These are phyloP conservation scores for Corylus avellana DNA, from an alignment of 306 rosid species.

Conservation along the genomic window DNA sequence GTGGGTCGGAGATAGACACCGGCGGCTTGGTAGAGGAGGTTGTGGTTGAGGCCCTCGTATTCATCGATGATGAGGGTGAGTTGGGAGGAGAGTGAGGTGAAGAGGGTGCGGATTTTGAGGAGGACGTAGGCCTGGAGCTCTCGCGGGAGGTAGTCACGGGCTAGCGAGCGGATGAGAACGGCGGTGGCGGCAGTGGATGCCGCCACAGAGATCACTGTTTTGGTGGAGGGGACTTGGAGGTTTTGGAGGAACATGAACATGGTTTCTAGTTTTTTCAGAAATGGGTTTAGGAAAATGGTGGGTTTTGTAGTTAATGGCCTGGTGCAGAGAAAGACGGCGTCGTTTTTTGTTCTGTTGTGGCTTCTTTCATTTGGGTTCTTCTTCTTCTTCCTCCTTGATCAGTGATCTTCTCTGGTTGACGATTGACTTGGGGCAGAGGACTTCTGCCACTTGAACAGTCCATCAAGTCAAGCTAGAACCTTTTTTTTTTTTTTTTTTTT, in stretches of 20 bases:
- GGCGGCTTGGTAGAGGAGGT: slow-evolving; percentile 33
- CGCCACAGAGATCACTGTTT: slow-evolving; percentile 17
- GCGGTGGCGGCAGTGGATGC: slow-evolving; percentile 22
- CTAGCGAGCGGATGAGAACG: slow-evolving; percentile 27
- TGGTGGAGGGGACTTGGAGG: slow-evolving; percentile 26
- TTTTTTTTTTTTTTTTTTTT: no score
- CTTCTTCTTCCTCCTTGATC: no score
- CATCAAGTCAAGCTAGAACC: background rate
- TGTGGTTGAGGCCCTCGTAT: slow-evolving; percentile 27
- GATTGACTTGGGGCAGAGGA: background rate
- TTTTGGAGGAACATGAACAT: background rate
- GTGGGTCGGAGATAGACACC: slow-evolving; percentile 18
- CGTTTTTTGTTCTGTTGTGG: no score
- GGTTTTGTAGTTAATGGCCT: background rate
- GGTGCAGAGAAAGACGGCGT: background rate
- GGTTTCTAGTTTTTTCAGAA: background rate
- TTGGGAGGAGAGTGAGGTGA: slow-evolving; percentile 21
- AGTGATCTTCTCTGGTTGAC: no score
- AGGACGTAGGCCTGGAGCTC: slow-evolving; percentile 16
- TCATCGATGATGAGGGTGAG: slow-evolving; percentile 29
- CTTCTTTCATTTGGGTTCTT: no score
- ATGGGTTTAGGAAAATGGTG: background rate
- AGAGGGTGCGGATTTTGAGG: background rate
- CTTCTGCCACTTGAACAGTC: background rate
- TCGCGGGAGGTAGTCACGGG: slow-evolving; percentile 20